A percentile compares a stretch with the other conserved stretches of the same genome.
These are phyloP conservation scores for Dimocarpus longan DNA, from an alignment of 345 rosid species.

Conservation along the genomic window DNA sequence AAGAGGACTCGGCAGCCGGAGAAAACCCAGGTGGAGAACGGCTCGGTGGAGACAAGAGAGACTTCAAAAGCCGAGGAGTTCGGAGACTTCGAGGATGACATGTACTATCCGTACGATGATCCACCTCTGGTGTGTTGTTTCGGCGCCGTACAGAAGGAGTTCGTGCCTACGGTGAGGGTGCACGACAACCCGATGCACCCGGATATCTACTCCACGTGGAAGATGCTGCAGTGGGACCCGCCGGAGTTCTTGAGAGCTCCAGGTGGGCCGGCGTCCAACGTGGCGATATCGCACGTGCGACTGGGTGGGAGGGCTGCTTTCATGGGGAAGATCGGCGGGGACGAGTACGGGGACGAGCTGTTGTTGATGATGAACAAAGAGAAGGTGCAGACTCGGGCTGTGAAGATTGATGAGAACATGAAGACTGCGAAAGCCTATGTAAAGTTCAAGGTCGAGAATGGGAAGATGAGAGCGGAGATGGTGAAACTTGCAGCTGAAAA, in stretches of 20 bases:
- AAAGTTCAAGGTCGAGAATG: slow-evolving; percentile 67
- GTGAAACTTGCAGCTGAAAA: slow-evolving; percentile 78
- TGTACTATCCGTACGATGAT: slow-evolving; percentile 69
- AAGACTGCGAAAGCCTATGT: slow-evolving; percentile 69
- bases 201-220: slow-evolving; percentile 88
- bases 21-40: slow-evolving; percentile 32
- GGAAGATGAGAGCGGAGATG: slow-evolving; percentile 70
- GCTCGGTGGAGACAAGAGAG: slow-evolving; percentile 12
- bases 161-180: slow-evolving; percentile 80
- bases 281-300: slow-evolving; percentile 83
- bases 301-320: slow-evolving; percentile 92
- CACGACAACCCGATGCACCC: slow-evolving; percentile 80
- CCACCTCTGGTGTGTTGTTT: slow-evolving; percentile 91
- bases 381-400: slow-evolving; percentile 81
- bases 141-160: slow-evolving; percentile 82
- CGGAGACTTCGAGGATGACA: slow-evolving; percentile 69
- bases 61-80: slow-evolving; percentile 27
- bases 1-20: slow-evolving; percentile 28
- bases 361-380: slow-evolving; percentile 85
- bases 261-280: slow-evolving; percentile 84
- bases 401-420: slow-evolving; percentile 56
- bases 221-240: slow-evolving; percentile 94
- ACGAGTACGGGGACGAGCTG: slow-evolving; percentile 66
- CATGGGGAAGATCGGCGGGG: slow-evolving; percentile 90
- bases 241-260: slow-evolving; percentile 89